phyloP scores from a whole-genome alignment of 345 rosid genomes.

The Hypericum perforatum region DNA sequence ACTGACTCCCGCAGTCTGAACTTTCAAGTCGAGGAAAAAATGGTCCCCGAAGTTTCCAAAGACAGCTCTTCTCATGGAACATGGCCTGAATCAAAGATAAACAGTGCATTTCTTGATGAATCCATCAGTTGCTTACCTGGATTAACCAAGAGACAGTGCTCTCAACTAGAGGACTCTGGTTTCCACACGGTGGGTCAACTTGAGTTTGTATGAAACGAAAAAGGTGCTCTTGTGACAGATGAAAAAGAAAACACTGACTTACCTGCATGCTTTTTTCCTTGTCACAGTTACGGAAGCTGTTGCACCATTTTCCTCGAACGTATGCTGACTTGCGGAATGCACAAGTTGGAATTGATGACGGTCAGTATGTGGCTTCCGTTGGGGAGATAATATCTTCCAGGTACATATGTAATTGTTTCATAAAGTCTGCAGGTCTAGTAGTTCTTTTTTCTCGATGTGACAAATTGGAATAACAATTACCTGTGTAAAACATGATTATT shows the following conservation, averaged over 20 bases:
- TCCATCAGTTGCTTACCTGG: constrained; percentile 50
- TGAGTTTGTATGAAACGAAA: constrained; percentile 7
- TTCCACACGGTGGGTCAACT: constrained; percentile 63
- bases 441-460: not conserved
- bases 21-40: constrained; percentile 26
- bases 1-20: constrained; percentile 16
- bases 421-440: not conserved
- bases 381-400: constrained; percentile 73
- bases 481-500: too few relatives aligned
- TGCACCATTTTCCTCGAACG: constrained; percentile 90
- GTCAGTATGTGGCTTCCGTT: constrained; percentile 79
- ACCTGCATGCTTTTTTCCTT: constrained; percentile 12
- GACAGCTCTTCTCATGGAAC: constrained; percentile 14
- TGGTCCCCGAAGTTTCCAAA: constrained; percentile 16
- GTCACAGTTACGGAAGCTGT: constrained; percentile 61
- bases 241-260: constrained; percentile 11
- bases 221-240: not conserved
- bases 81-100: constrained; percentile 12
- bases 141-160: constrained; percentile 50
- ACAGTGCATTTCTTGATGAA: constrained; percentile 37
- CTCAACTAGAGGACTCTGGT: constrained; percentile 60
- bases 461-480: not conserved
- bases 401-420: constrained; percentile 23
- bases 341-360: constrained; percentile 62
- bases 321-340: constrained; percentile 88